Conservation (phyloP, 2,329 filamentous ascomycete genomes). For the Didymella arachidicola region DNA sequence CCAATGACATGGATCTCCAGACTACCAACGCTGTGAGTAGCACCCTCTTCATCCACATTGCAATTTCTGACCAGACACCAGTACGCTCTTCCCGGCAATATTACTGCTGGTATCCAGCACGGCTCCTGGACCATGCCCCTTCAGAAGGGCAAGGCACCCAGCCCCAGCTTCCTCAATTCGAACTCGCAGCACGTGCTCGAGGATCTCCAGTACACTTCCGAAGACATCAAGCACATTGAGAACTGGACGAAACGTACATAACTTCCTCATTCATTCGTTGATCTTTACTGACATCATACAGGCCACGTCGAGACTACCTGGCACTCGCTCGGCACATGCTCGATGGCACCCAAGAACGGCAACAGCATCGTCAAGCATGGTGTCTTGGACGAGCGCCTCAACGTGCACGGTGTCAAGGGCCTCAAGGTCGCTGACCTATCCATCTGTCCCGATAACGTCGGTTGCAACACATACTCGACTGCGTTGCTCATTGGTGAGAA, state of each 20-base stretch:
- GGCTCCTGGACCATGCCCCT: constrained; percentile 73
- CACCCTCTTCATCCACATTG: background rate
- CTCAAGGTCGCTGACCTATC: constrained; percentile 79
- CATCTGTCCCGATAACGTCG: constrained; percentile 81
- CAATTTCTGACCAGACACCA: constrained; percentile 13
- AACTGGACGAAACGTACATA: constrained; percentile 63
- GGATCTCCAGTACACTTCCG: constrained; percentile 70
- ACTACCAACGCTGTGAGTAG: constrained; percentile 68
- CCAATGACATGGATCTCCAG: constrained; percentile 75
- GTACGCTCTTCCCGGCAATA: constrained; percentile 76
- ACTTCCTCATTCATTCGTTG: background rate
- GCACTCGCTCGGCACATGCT: constrained; percentile 74
- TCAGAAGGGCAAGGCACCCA: constrained; percentile 61
- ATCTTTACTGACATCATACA: constrained; percentile 19
- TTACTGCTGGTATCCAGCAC: constrained; percentile 75
- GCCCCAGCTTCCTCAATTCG: constrained; percentile 65
- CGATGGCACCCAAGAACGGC: constrained; percentile 77
- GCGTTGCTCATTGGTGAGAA: constrained; percentile 80
- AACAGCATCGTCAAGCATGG: constrained; percentile 84
- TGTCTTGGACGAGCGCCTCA: constrained; percentile 77
- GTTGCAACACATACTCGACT: constrained; percentile 67
- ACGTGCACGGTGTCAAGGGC: constrained; percentile 78
- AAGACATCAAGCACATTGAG: constrained; percentile 71
- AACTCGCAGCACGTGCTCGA: constrained; percentile 68
- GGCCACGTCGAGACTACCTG: constrained; percentile 77